Base-by-base conservation (phyloP, 2,329 filamentous ascomycete genomes). In the Leptographium flavum region DNA sequence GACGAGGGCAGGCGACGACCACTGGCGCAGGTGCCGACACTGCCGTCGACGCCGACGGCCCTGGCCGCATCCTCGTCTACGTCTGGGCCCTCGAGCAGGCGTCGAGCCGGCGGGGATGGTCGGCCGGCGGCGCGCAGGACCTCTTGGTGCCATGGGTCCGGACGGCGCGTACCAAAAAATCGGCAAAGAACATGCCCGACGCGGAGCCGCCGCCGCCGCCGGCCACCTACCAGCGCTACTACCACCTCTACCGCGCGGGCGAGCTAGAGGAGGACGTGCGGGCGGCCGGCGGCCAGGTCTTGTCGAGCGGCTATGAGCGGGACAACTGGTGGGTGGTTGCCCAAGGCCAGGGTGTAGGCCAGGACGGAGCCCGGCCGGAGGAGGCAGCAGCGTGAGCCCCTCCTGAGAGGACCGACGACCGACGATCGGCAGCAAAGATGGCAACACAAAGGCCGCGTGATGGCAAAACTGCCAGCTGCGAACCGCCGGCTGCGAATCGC, bases 71-170 rank as follows among this genome's bases (percentile, higher is more conserved):
- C 15, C 67, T 96, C 46, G 71, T 96, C 43, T 95, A 92, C 60
- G 90, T 93, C 17, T 96, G 92, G 92, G 92, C 92, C 1, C 70
- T 98, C 19, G 92, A 98, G 69, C 92, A 98, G 65, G 81, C 82
- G 54, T 69, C 68, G 47, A 94, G 87, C 62, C 76, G 92, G 47
- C 71, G 92, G 50, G 90, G 90, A 3, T 98, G 90, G 90, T 79
- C 87, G 57, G 80, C 83, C 59, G 79, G 79, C 19, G 76, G 81
- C 50, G 74, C 83, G 53, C 90, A 96, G 67, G 92, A 98, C 65
- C 79, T 92, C 49, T 83, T 96, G 67, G 92, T 98, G 40, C 88
- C 92, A 14, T 98, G 92, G 92, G 87, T 96, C 22, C 47, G 51
- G 47, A 50, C 46, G 38, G 47, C 32, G 10, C 37, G 47, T n/a